Percentiles rank a stretch among this genome's conserved stretches.
phyloP scores from a whole-genome alignment of 352 stramenopile genomes.

The Albugo laibachii region DNA sequence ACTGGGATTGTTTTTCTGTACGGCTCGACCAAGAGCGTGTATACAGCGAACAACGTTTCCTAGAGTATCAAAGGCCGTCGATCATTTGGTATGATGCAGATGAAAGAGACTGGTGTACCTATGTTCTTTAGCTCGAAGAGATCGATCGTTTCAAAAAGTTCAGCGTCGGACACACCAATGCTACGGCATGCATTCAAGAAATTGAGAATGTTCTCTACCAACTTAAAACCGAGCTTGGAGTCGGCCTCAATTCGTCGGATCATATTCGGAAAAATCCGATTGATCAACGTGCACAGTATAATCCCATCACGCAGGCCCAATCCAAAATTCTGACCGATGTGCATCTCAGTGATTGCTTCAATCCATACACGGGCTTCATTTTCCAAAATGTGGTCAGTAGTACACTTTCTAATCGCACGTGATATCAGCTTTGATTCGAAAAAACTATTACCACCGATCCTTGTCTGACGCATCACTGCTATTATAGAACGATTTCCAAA shows the following conservation, averaged over 20 bases:
- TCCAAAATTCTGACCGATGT: conserved; percentile 65
- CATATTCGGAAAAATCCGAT: conserved; percentile 44
- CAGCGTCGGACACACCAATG: conserved; percentile 78
- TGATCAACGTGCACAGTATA: conserved; percentile 70
- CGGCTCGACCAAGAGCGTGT: conserved; percentile 5
- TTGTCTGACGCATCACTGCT: no score
- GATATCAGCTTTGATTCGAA: no score
- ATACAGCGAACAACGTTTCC: conserved; percentile 6
- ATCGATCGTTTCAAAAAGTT: conserved; percentile 81
- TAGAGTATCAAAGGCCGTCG: no score
- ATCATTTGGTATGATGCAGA: not conserved
- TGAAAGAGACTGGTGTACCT: conserved; percentile 8
- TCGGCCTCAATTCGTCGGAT: conserved; percentile 61
- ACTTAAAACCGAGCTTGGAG: conserved; percentile 83
- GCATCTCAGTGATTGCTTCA: conserved; percentile 49
- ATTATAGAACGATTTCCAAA: no score
- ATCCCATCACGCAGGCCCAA: conserved; percentile 60
- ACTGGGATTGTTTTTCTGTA: conserved; percentile 2
- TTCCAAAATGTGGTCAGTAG: conserved; percentile 16
- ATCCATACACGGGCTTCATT: conserved; percentile 72
- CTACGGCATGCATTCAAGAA: conserved; percentile 67
- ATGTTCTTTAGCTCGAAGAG: conserved; percentile 80
- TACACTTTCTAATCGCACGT: no score
- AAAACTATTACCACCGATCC: no score
- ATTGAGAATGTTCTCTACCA: conserved; percentile 81